These are phyloP conservation scores for Dactylonectria macrodidyma DNA, from an alignment of 2,329 filamentous ascomycete species.

Conservation along the genomic window DNA sequence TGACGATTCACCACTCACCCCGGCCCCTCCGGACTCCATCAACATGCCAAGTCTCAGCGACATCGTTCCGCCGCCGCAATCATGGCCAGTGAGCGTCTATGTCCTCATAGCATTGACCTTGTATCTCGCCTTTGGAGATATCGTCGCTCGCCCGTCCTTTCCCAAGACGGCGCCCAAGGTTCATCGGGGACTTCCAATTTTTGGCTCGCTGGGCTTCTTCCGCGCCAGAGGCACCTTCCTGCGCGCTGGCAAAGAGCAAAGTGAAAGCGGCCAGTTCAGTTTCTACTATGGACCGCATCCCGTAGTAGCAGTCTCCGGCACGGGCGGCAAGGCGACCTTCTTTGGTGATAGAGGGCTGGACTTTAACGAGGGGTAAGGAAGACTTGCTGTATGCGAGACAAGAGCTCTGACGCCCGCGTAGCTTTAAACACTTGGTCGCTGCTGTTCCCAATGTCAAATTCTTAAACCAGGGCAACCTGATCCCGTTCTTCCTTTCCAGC, in stretches of 20 bases:
- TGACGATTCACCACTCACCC: background rate
- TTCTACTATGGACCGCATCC: slow-evolving; percentile 16
- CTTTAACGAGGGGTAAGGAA: slow-evolving; percentile 9
- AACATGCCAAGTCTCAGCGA: background rate
- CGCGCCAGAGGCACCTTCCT: background rate
- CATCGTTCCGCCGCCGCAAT: background rate
- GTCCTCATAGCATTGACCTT: background rate
- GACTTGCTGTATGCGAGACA: background rate
- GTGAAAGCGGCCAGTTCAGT: slow-evolving; percentile 10
- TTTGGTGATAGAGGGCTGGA: slow-evolving; percentile 12
- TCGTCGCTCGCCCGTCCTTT: slow-evolving; percentile 7
- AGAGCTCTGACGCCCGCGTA: background rate
- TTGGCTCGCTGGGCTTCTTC: slow-evolving; percentile 16
- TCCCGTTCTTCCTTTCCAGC: slow-evolving; percentile 45
- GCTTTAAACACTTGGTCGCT: slow-evolving; percentile 46
- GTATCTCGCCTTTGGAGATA: slow-evolving; percentile 13
- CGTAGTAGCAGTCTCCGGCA: slow-evolving; percentile 3
- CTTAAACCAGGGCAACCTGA: slow-evolving; percentile 26
- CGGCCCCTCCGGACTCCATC: background rate
- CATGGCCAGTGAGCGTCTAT: slow-evolving; percentile 4
- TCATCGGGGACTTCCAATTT: slow-evolving; percentile 7
- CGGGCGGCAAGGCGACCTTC: background rate
- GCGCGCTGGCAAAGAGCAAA: background rate
- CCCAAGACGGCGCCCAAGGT: slow-evolving; percentile 2
- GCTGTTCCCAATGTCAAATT: slow-evolving; percentile 45